phyloP scores from a whole-genome alignment of 108 stramenopile genomes.

The Conticribra weissflogii region DNA sequence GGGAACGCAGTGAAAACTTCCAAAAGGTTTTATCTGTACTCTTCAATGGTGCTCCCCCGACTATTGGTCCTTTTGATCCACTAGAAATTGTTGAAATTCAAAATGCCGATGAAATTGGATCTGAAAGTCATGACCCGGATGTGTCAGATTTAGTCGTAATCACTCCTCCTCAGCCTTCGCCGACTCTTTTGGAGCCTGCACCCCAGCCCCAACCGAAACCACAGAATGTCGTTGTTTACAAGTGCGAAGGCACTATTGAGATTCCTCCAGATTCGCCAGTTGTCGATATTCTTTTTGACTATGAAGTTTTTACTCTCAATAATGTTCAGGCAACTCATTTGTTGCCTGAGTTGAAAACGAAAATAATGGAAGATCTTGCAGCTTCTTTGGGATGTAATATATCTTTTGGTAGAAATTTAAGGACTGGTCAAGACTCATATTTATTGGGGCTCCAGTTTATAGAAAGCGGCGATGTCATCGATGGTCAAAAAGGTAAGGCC shows the following conservation, averaged over 20 bases:
- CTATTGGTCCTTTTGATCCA: not conserved
- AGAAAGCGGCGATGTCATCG: conserved; percentile 20
- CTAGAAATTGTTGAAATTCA: not conserved
- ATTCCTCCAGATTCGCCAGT: conserved; percentile 2
- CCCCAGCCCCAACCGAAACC: too few relatives aligned
- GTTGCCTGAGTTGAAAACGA: conserved; percentile 4
- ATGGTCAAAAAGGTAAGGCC: conserved; percentile 3
- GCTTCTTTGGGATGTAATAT: conserved; percentile 5
- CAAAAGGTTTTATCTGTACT: not conserved
- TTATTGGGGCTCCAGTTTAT: conserved; percentile 11
- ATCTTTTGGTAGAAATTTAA: not conserved
- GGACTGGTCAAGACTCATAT: not conserved
- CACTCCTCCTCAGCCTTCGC: not conserved
- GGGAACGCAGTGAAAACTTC: not conserved
- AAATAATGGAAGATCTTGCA: conserved; percentile 11
- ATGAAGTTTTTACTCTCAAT: conserved; percentile 4
- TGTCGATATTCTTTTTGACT: conserved; percentile 20
- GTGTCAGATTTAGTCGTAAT: not conserved
- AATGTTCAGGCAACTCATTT: not conserved
- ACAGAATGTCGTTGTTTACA: conserved; percentile 4
- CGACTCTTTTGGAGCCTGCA: not conserved
- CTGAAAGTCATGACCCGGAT: not conserved
- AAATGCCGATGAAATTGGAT: not conserved
- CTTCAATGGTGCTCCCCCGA: not conserved
- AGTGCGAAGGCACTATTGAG: not conserved